Percentiles rank a stretch among this genome's conserved stretches.
These are phyloP conservation scores for Xylaria sp. DNA, from an alignment of 2,329 filamentous ascomycete genomes.

Conservation along the genomic window DNA sequence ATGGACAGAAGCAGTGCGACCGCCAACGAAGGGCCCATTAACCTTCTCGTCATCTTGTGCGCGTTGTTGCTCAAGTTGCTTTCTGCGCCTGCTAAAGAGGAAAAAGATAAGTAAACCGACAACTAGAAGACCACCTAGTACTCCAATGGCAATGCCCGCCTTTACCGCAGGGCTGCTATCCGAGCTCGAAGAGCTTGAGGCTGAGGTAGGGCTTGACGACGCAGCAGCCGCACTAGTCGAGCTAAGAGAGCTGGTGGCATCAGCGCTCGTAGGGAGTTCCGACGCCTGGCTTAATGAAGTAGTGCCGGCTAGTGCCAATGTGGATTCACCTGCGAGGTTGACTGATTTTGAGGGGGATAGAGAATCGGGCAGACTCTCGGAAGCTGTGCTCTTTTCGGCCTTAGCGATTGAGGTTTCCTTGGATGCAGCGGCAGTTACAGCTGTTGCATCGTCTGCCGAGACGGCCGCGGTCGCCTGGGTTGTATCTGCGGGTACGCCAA, in stretches of 20 bases:
- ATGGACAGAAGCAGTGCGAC: conserved; percentile 50
- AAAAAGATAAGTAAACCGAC: conserved; percentile 77
- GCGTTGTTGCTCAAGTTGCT: conserved; percentile 66
- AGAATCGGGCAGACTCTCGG: conserved; percentile 32
- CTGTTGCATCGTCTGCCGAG: conserved; percentile 26
- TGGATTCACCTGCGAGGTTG: conserved; percentile 26
- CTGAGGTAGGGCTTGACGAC: conserved; percentile 40
- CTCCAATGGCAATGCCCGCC: conserved; percentile 86
- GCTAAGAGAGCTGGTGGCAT: conserved; percentile 18
- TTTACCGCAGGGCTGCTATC: conserved; percentile 61
- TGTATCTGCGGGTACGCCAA: conserved; percentile 46
- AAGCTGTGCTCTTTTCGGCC: conserved; percentile 4
- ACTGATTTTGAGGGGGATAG: conserved; percentile 32
- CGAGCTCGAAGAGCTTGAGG: conserved; percentile 41
- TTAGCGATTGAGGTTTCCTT: conserved; percentile 29
- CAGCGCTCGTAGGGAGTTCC: conserved; percentile 43
- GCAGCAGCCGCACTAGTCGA: conserved; percentile 37
- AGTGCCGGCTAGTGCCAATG: conserved; percentile 29
- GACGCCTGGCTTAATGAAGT: conserved; percentile 20
- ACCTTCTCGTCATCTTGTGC: conserved; percentile 73
- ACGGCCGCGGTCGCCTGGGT: conserved; percentile 24
- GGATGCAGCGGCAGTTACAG: conserved; percentile 22
- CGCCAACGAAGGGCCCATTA: conserved; percentile 54
- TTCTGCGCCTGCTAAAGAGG: conserved; percentile 75
- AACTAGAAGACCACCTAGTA: conserved; percentile 75